phyloP scores from a whole-genome alignment of 805 yeast genomes.

The Nakazawaea ambrosiae region DNA sequence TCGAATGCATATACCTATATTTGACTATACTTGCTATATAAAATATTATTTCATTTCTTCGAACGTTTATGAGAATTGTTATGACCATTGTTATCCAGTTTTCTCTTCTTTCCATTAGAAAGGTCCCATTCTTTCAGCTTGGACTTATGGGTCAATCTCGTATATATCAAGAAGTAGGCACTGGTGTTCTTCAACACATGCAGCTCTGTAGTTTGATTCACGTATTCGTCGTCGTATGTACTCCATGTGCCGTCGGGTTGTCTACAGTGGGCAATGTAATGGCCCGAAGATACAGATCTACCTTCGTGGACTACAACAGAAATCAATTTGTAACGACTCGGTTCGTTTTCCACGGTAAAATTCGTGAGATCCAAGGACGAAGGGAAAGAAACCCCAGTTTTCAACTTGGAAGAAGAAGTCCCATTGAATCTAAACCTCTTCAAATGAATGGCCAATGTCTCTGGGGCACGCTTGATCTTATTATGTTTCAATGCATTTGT shows the following conservation, averaged over 20 bases:
- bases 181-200: constrained; percentile 76
- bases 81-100: neutral
- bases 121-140: neutral
- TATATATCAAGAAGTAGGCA: constrained; percentile 85
- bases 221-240: constrained; percentile 88
- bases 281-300: constrained; percentile 86
- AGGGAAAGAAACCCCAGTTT: constrained; percentile 79
- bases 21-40: too few species aligned
- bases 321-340: constrained; percentile 60
- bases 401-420: constrained; percentile 68
- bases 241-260: constrained; percentile 94
- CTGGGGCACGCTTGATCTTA: constrained; percentile 77
- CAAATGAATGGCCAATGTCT: constrained; percentile 77
- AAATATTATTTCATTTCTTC: too few species aligned
- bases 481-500: constrained; percentile 75
- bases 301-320: constrained; percentile 94
- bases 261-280: constrained; percentile 82
- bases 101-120: neutral
- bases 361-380: constrained; percentile 65
- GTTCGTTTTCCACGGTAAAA: constrained; percentile 42
- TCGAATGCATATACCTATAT: too few species aligned
- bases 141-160: constrained; percentile 60
- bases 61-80: too few species aligned
- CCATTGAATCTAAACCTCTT: constrained; percentile 90
- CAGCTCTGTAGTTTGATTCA: constrained; percentile 63